Evolutionary conservation across 371 early-diverging fungal genomes (phyloP), one percentile per base, ranked within the genome.

Genomic region (Mucor piriformis): DNA sequence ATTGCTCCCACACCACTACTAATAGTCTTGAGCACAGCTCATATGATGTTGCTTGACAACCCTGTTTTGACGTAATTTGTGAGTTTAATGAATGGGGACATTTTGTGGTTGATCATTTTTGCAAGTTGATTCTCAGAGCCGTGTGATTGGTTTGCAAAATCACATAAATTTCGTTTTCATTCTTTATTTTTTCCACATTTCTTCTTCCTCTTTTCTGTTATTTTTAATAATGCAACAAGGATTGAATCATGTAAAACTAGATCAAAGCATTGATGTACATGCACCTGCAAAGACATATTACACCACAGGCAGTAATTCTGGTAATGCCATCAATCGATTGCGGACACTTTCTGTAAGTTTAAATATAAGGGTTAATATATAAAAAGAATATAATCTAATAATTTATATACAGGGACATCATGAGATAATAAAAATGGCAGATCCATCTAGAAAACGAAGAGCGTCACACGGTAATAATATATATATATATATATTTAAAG

Each of bases 381-480:
- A 15, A 16, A 56, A 6, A 16, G 6, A 40, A 40, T 40, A 6
- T 29, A 29, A 29, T 29, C 8, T 29, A 29, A 29, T 11, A 37
- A 37, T 37, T n/a, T 37, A 43, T 21, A 16, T 43, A 24, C 42
- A 94, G 66, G 94, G 90, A 0, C 74, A 33, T 12, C 51, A 59
- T 27, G 43, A 35, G 21, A 18, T 51, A 18, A 15, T 40, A 15
- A 53, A 53, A 27, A 33, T 35, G 12, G 24, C n/a, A 15, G n/a
- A 43, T 21, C 34, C 44, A 18, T 51, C 29, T 29, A 54, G 63
- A 24, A 38, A 52, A 40, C 49, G 67, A 58, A 54, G 67, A 40
- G 67, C 67, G 21, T 67, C 67, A 7, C 57, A 67, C 35, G 67
- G 67, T 67, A 61, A 57, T 11, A 23, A 27, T 21, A 33, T 21